phyloP scores from a whole-genome alignment of 2,329 filamentous ascomycete genomes.

The Parastagonospora avenae region DNA sequence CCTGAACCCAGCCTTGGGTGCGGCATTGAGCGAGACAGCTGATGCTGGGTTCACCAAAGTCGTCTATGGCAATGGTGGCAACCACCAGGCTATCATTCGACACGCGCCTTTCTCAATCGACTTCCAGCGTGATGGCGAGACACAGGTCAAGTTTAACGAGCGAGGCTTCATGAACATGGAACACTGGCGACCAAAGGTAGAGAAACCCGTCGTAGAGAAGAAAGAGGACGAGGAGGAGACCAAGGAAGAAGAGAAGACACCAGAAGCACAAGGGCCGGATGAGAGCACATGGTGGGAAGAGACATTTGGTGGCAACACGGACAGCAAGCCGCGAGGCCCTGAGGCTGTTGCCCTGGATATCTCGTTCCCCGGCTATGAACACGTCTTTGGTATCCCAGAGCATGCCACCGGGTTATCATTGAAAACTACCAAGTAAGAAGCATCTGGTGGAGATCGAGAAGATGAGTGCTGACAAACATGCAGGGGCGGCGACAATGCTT shows the following conservation, averaged over 20 bases:
- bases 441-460: not conserved
- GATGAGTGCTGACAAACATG: conserved; percentile 1
- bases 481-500: conserved; percentile 79
- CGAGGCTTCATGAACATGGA: conserved; percentile 91
- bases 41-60: conserved; percentile 72
- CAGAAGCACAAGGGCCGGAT: conserved; percentile 62
- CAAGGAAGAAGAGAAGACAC: conserved; percentile 51
- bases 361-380: conserved; percentile 85
- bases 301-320: conserved; percentile 91
- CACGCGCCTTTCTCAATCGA: conserved; percentile 84
- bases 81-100: conserved; percentile 81
- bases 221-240: conserved; percentile 54
- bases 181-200: conserved; percentile 90
- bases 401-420: conserved; percentile 88
- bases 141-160: conserved; percentile 87
- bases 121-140: conserved; percentile 81
- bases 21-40: conserved; percentile 69
- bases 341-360: conserved; percentile 93
- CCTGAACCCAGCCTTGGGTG: conserved; percentile 71
- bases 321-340: conserved; percentile 91
- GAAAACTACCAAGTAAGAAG: conserved; percentile 74
- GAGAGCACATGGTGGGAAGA: conserved; percentile 99
- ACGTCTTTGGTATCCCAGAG: conserved; percentile 93
- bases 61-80: conserved; percentile 75
- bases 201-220: conserved; percentile 60